Conservation (phyloP, 345 rosid species). For the Syzygium aqueum region DNA sequence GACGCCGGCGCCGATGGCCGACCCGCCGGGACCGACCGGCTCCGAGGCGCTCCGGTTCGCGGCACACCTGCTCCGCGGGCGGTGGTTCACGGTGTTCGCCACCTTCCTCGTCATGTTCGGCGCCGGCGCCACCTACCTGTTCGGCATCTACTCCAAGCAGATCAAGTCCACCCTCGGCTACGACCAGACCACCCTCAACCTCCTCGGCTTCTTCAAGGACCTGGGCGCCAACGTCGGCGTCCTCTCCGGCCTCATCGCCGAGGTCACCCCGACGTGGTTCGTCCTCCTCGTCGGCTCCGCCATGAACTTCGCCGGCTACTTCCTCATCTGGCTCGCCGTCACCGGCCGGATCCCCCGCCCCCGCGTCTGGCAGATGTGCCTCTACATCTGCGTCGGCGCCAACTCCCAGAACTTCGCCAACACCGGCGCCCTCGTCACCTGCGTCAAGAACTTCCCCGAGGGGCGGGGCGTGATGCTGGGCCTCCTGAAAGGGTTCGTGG, state of each 20-base stretch:
- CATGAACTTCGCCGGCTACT: conserved; percentile 77
- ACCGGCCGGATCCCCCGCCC: conserved; percentile 58
- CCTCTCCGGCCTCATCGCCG: conserved; percentile 69
- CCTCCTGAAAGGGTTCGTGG: conserved; percentile 69
- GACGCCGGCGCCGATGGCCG: background rate
- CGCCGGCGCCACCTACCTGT: conserved; percentile 82
- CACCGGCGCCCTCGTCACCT: conserved; percentile 81
- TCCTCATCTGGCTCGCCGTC: conserved; percentile 79
- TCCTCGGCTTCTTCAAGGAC: conserved; percentile 77
- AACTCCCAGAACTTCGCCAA: conserved; percentile 85
- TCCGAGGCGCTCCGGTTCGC: conserved; percentile 23
- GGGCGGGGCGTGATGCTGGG: conserved; percentile 81
- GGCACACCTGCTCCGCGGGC: conserved; percentile 39
- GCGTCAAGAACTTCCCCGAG: conserved; percentile 81
- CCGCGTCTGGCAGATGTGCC: conserved; percentile 76
- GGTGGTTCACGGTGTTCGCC: conserved; percentile 92
- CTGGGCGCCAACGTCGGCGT: conserved; percentile 86
- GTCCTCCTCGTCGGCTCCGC: conserved; percentile 69
- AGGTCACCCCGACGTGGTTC: conserved; percentile 85
- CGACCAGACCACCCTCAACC: conserved; percentile 74
- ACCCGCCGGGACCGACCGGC: background rate
- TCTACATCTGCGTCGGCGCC: conserved; percentile 70
- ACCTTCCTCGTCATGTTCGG: conserved; percentile 85
- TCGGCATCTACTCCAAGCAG: conserved; percentile 71
- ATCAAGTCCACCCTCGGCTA: conserved; percentile 71